Base-by-base conservation (phyloP, 2,329 filamentous ascomycete genomes). In the Westerdykella ornata region DNA sequence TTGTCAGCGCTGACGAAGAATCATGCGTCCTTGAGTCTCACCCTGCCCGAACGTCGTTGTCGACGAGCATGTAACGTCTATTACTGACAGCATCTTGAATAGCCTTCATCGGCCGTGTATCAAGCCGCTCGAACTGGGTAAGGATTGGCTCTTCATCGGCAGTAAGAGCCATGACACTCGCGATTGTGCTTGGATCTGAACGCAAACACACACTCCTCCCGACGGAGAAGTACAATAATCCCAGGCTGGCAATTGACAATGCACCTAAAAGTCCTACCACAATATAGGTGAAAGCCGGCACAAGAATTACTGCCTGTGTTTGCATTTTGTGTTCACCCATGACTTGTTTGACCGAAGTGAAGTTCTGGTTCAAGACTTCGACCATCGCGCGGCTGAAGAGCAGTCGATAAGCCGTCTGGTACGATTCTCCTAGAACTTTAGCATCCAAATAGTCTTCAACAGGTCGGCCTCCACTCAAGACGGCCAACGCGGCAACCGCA, bases 371-470 rank as follows among this genome's bases (percentile, higher is more conserved):
- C 0, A 69, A 42, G 1, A 68, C 46, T 5, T 67, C 59, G 0
- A 49, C 44, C 57, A 70, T 58, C 0, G 54, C 43, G 1, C 65
- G 52, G 0, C 67, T 47, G 33, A 75, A 73, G 0, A 74, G 47
- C 0, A 75, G 20, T 12, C 66, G 53, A 39, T 74, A 71, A 0
- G 68, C 68, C 1, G 56, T 53, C 19, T 68, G 56, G 35, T 70
- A 72, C 0, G 66, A 63, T 2, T 47, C 20, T 0, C 54, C 48
- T 0, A 74, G 41, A 0, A 43, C 45, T 12, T 54, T 37, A 18
- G 61, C 59, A 30, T 69, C 59, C 1, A 68, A 38, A 26, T 68
- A 67, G 1, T 63, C 57, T 13, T 61, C 53, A 0, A 62, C 5
- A 0, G 63, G 43, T 0, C 41, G 43, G 1, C 52, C 41, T 8